phyloP scores from a whole-genome alignment of 176 grass and related monocot genomes.

The Secale cereale region DNA sequence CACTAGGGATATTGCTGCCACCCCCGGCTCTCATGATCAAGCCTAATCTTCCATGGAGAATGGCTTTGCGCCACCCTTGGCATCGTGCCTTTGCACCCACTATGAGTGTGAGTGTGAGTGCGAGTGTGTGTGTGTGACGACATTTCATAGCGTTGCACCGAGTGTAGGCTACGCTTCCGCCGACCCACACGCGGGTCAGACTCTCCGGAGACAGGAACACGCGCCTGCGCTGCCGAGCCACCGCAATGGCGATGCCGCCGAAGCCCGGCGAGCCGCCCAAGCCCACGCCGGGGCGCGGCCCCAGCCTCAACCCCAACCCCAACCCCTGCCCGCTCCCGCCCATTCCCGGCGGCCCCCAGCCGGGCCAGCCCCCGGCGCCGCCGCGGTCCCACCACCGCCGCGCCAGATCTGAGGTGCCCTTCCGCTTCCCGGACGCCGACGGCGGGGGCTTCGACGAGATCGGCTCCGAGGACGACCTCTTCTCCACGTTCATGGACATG shows the following conservation, averaged over 20 bases:
- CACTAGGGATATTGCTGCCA: too few relatives aligned
- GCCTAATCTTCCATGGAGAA: too few relatives aligned
- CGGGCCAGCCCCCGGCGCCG: background rate
- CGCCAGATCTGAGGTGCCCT: constrained; percentile 96
- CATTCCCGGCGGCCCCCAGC: background rate
- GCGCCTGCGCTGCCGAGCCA: background rate
- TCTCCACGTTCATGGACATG: constrained; percentile 98
- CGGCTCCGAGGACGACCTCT: constrained; percentile 92
- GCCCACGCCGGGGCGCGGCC: constrained; percentile 30
- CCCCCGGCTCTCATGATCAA: too few relatives aligned
- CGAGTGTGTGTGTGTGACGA: too few relatives aligned
- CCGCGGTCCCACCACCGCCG: constrained; percentile 69
- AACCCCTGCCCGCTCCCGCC: constrained; percentile 50
- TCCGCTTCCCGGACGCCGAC: constrained; percentile 61
- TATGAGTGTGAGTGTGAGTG: too few relatives aligned
- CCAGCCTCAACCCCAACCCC: constrained; percentile 34
- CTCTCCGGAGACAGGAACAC: background rate
- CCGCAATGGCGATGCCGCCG: constrained; percentile 70
- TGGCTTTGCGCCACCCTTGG: too few relatives aligned
- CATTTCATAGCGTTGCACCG: background rate
- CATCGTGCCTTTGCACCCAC: too few relatives aligned
- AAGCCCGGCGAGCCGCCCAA: constrained; percentile 56
- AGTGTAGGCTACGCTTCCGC: background rate
- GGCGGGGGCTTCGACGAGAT: constrained; percentile 65
- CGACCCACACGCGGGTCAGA: background rate